phyloP scores from a whole-genome alignment of 2,329 filamentous ascomycete species.

The Sporothrix phasma region DNA sequence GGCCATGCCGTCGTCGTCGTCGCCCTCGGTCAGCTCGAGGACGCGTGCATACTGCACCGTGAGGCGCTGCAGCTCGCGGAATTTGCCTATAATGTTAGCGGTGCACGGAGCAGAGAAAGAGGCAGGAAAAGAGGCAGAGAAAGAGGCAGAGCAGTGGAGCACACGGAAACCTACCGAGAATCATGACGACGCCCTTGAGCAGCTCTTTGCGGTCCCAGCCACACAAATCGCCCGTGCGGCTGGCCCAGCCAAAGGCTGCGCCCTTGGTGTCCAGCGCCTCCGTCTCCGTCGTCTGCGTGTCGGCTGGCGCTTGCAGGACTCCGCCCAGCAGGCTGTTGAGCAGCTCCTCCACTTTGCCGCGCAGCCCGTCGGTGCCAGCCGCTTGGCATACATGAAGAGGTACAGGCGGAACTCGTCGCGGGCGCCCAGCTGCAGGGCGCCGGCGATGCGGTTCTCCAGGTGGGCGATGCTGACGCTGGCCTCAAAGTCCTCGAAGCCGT shows the following conservation, averaged over 20 bases:
- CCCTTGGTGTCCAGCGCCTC: slow-evolving; percentile 26
- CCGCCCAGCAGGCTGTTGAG: slow-evolving; percentile 72
- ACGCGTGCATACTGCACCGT: slow-evolving; percentile 90
- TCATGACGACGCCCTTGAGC: slow-evolving; percentile 81
- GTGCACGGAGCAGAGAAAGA: no score
- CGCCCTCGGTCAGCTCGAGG: slow-evolving; percentile 51
- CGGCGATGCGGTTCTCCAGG: slow-evolving; percentile 87
- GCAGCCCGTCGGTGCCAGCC: slow-evolving; percentile 78
- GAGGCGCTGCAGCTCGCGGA: slow-evolving; percentile 83
- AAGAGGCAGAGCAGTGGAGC: no score
- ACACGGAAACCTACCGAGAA: slow-evolving; percentile 67
- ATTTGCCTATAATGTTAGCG: slow-evolving; percentile 64
- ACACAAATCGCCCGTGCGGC: slow-evolving; percentile 62
- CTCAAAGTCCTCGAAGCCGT: slow-evolving; percentile 89
- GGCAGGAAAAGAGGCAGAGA: neutral
- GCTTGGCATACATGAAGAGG: slow-evolving; percentile 96
- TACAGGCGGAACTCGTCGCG: slow-evolving; percentile 91
- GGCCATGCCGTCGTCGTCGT: slow-evolving; percentile 37
- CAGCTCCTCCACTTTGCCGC: slow-evolving; percentile 86
- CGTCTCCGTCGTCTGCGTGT: neutral
- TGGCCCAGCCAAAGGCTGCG: slow-evolving; percentile 49
- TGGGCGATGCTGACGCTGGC: slow-evolving; percentile 87
- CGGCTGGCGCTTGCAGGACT: slow-evolving; percentile 45
- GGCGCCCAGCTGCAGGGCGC: slow-evolving; percentile 71
- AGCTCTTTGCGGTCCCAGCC: slow-evolving; percentile 86